Conservation (phyloP, 768 basidiomycete species). For the Serendipita sp. region DNA sequence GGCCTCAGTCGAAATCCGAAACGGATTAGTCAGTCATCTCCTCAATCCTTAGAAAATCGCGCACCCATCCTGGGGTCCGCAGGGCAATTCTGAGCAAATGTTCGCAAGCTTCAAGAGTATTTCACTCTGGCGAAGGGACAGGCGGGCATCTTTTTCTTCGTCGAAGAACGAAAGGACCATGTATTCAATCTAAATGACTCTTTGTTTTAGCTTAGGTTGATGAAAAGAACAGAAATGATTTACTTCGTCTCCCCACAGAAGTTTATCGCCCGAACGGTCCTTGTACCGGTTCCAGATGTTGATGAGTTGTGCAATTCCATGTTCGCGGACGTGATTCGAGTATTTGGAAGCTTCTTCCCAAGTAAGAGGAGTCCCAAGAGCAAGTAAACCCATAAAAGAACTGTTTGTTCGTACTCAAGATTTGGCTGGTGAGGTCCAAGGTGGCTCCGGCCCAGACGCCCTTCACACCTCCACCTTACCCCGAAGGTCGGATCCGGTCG, state of each 20-base stretch:
- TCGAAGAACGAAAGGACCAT: slow-evolving; percentile 84
- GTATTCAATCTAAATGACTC: slow-evolving; percentile 65
- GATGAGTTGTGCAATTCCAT: slow-evolving; percentile 92
- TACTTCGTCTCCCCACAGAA: slow-evolving; percentile 99
- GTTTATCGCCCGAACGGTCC: slow-evolving; percentile 75
- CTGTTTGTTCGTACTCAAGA: not conserved
- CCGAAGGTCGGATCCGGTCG: not conserved
- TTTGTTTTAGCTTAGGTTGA: slow-evolving; percentile 3
- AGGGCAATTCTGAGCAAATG: slow-evolving; percentile 46
- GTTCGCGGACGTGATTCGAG: slow-evolving; percentile 76
- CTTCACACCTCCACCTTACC: not conserved
- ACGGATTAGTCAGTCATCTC: not conserved
- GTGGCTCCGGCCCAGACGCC: not conserved
- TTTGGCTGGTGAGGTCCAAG: not conserved
- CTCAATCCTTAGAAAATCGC: not conserved
- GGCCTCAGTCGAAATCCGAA: not conserved
- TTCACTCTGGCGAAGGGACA: slow-evolving; percentile 91
- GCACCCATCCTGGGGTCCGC: slow-evolving; percentile 38
- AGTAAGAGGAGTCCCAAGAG: slow-evolving; percentile 77
- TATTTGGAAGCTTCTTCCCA: slow-evolving; percentile 84
- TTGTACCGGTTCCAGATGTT: slow-evolving; percentile 88
- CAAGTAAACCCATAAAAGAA: slow-evolving; percentile 70
- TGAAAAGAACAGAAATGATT: slow-evolving; percentile 11
- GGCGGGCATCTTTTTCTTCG: slow-evolving; percentile 57
- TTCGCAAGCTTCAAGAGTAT: slow-evolving; percentile 66